Evolutionary conservation across 345 rosid genomes (phyloP).

Genomic region (Eucalyptus virginea): DNA sequence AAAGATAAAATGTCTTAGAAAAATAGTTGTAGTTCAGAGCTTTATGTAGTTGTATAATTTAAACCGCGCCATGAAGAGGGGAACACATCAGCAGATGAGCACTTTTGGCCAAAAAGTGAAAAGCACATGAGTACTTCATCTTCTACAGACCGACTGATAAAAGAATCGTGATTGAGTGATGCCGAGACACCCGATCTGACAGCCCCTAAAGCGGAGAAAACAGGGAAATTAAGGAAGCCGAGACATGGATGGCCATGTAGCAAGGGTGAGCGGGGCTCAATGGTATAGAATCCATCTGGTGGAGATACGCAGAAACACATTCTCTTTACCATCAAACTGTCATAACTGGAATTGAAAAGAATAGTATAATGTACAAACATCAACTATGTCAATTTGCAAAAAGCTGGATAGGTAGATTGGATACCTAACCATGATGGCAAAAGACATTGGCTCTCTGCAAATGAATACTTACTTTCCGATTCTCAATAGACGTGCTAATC

Average conservation of each 20-base stretch:
- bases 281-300: not conserved
- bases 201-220: not conserved
- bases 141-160: not conserved
- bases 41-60: not conserved
- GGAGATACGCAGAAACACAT: not conserved
- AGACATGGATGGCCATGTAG: not conserved
- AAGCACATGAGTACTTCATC: not conserved
- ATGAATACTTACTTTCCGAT: not conserved
- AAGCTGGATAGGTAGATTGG: not conserved
- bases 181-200: not conserved
- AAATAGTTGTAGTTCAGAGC: not conserved
- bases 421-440: not conserved
- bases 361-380: not conserved
- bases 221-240: not conserved
- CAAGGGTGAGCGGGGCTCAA: not conserved
- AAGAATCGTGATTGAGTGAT: not conserved
- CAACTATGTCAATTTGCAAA: not conserved
- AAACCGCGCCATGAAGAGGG: not conserved
- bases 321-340: not conserved
- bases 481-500: not conserved
- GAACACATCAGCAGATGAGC: not conserved
- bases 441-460: not conserved
- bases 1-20: not conserved
- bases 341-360: not conserved
- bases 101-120: not conserved